Conservation (phyloP, 441 rosid species). For the Viola pubescens region DNA sequence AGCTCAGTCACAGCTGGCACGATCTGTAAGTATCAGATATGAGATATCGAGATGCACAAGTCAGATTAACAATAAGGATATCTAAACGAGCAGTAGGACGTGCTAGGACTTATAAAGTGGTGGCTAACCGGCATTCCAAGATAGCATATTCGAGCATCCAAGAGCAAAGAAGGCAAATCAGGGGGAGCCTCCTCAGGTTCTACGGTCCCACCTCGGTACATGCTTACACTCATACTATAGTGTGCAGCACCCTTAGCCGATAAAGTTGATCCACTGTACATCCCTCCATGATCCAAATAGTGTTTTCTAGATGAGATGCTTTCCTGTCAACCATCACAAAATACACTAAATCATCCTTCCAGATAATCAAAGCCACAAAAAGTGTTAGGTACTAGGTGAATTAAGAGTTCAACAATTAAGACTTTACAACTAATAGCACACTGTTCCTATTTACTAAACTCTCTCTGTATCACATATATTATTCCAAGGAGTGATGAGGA, state of each 20-base stretch:
- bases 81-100: too few relatives aligned
- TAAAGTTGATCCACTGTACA: constrained; percentile 47
- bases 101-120: neutral
- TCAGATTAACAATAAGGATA: neutral
- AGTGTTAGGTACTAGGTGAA: neutral
- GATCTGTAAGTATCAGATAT: constrained; percentile 38
- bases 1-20: constrained; percentile 83
- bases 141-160: constrained; percentile 77
- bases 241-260: constrained; percentile 38
- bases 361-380: neutral
- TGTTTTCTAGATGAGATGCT: constrained; percentile 62
- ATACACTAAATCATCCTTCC: neutral
- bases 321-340: constrained; percentile 36
- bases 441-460: constrained; percentile 4
- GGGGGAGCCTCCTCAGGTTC: constrained; percentile 64
- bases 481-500: constrained; percentile 3
- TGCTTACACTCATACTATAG: constrained; percentile 65
- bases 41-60: constrained; percentile 10
- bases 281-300: constrained; percentile 60
- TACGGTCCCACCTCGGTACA: constrained; percentile 60
- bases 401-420: constrained; percentile 10
- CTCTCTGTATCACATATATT: neutral
- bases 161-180: constrained; percentile 81
- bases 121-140: constrained; percentile 80
- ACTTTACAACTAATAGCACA: neutral